Percentiles rank a stretch among this genome's conserved stretches.
Evolutionary conservation across 805 yeast genomes (phyloP).

Genomic region (Candida gorgasii): DNA sequence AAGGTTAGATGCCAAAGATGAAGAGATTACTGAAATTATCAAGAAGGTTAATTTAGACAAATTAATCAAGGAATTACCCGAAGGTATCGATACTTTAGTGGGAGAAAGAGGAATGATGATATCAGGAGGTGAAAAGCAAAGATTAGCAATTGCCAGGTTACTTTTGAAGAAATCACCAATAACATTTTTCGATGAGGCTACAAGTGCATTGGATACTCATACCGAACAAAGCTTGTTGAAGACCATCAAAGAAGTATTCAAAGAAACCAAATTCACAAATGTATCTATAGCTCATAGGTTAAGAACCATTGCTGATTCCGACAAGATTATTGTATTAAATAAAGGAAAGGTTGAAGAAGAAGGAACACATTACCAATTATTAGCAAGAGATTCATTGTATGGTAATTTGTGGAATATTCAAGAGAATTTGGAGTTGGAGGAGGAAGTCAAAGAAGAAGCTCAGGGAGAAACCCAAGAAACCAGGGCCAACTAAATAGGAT

Average conservation of each 20-base stretch:
- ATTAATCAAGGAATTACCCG: slow-evolving; percentile 71
- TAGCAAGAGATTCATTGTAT: slow-evolving; percentile 64
- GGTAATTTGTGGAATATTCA: slow-evolving; percentile 88
- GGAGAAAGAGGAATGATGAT: slow-evolving; percentile 99
- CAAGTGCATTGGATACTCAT: slow-evolving; percentile 94
- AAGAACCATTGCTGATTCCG: slow-evolving; percentile 91
- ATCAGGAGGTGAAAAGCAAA: slow-evolving; percentile 98
- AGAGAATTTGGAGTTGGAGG: slow-evolving; percentile 65
- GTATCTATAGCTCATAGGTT: slow-evolving; percentile 92
- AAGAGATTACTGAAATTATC: slow-evolving; percentile 66
- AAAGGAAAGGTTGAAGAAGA: slow-evolving; percentile 83
- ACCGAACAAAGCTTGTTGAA: slow-evolving; percentile 83
- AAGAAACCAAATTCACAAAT: slow-evolving; percentile 62
- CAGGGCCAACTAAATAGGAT: too few relatives aligned
- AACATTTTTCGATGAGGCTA: slow-evolving; percentile 95
- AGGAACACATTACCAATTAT: slow-evolving; percentile 73
- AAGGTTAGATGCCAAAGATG: slow-evolving; percentile 66
- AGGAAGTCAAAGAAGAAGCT: slow-evolving; percentile 20
- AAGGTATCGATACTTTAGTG: slow-evolving; percentile 81
- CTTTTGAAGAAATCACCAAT: slow-evolving; percentile 83
- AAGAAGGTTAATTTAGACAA: slow-evolving; percentile 66
- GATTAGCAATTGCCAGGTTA: slow-evolving; percentile 92
- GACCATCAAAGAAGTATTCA: slow-evolving; percentile 71
- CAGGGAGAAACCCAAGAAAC: slow-evolving; percentile 9
- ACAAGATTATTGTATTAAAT: slow-evolving; percentile 84